These are phyloP conservation scores for Neurospora sp. DNA, from an alignment of 495 filamentous ascomycete genomes.

Conservation along the genomic window DNA sequence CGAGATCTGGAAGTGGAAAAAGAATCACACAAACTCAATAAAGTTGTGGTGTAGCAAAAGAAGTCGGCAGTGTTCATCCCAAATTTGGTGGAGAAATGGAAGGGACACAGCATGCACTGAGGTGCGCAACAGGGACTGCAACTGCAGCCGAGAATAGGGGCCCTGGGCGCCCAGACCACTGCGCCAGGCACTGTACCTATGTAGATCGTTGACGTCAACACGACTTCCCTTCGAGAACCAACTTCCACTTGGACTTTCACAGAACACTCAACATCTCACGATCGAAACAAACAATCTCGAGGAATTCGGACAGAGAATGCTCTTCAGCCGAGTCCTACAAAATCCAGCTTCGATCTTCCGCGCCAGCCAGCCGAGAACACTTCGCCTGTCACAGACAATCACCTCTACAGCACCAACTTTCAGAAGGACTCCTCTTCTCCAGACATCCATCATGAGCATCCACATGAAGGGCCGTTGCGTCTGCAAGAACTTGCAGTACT, in stretches of 20 bases:
- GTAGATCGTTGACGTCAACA: not conserved
- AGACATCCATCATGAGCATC: slow-evolving; percentile 5
- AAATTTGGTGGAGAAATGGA: not conserved
- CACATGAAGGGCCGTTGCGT: slow-evolving; percentile 14
- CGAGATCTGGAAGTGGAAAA: not conserved
- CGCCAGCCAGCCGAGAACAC: not conserved
- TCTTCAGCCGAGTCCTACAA: not conserved
- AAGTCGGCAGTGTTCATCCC: not conserved
- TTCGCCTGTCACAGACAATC: not conserved
- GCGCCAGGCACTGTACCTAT: not conserved
- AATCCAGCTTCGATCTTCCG: not conserved
- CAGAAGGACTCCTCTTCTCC: not conserved
- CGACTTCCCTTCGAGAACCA: not conserved
- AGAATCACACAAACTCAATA: not conserved
- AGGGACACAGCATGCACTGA: not conserved
- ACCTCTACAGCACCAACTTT: not conserved
- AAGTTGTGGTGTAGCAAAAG: not conserved
- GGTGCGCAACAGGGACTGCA: not conserved
- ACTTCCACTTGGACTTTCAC: not conserved
- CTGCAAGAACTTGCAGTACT: slow-evolving; percentile 14
- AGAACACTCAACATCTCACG: not conserved
- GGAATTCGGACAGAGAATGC: not conserved
- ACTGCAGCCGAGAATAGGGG: not conserved
- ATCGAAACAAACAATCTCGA: not conserved
- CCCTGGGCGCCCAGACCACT: not conserved